Base-by-base conservation (phyloP, 2,329 filamentous ascomycete species). In the Lecanosticta acicola region DNA sequence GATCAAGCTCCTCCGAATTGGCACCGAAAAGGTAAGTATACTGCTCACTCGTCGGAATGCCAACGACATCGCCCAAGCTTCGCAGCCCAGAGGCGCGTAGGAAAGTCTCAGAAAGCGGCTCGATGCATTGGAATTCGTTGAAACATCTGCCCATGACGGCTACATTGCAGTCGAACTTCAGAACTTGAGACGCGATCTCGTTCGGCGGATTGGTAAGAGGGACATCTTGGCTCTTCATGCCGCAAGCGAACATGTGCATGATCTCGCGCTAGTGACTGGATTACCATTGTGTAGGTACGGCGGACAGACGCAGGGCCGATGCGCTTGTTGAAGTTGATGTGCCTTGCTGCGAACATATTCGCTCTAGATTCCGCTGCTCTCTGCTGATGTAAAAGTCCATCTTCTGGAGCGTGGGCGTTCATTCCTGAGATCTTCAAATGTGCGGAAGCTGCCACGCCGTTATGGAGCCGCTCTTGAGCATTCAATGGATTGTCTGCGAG, bases 21-120 rank as follows among this genome's bases (percentile, higher is more conserved):
- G 77, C 78, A 54, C 84, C 83, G 51, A 77, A 87, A 1, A 83
- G 67, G 62, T 87, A 87, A 1, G 81, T 84, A 64, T 87, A 87
- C 8, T 83, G 70, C 70, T 87, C 84, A 19, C 65, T 59, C 2
- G 67, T 58, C 3, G 72, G 66, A 9, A 80, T 73, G 3, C 68
- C 69, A 3, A 70, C 75, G 0, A 76, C 78, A 3, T 76, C 80
- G 55, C 87, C 82, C 1, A 85, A 66, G 52, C 86, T 81, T 26
- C 71, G 54, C 37, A 87, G 68, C 2, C 76, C 74, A 0, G 79
- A 82, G 16, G 72, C 67, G 3, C 64, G 51, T 1, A 68, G 59
- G 52, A 86, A 84, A 1, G 67, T 67, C 49, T 71, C 62, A 29
- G 24, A 29, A 39, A 86, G 63, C 1, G 83, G 82, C 61, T 72